Evolutionary conservation across 192 early-diverging fungal genomes (phyloP).

Genomic region (Globomyces pollinis-pini): DNA sequence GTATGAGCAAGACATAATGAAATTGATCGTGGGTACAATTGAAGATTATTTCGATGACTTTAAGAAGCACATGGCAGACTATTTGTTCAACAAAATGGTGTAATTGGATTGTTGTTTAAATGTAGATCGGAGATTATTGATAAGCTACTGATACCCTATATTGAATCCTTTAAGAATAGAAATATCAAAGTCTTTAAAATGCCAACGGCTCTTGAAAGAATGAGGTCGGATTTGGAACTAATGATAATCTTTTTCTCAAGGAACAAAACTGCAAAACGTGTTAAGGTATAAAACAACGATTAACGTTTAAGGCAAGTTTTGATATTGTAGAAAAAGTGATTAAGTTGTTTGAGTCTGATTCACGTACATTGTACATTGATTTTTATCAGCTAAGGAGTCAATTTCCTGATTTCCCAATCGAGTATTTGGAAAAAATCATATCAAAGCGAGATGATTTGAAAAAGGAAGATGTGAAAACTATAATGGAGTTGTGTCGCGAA

Average conservation of each 20-base stretch:
- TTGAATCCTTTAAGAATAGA: slow-evolving; percentile 80
- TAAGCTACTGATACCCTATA: slow-evolving; percentile 70
- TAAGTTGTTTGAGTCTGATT: slow-evolving; percentile 68
- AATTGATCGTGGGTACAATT: slow-evolving; percentile 82
- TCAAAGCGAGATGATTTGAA: slow-evolving; percentile 87
- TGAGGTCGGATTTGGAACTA: slow-evolving; percentile 63
- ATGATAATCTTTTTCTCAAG: slow-evolving; percentile 71
- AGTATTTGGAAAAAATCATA: slow-evolving; percentile 86
- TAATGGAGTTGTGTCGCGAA: slow-evolving; percentile 71
- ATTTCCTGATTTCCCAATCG: slow-evolving; percentile 87
- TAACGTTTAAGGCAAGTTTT: slow-evolving; percentile 68
- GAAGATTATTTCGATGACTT: slow-evolving; percentile 92
- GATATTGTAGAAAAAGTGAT: slow-evolving; percentile 78
- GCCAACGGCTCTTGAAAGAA: slow-evolving; percentile 57
- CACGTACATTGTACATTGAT: slow-evolving; percentile 82
- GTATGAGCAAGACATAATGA: slow-evolving; percentile 87
- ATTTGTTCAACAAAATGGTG: slow-evolving; percentile 79
- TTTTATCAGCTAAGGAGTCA: slow-evolving; percentile 83
- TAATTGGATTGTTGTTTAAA: no score
- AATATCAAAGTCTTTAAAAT: slow-evolving; percentile 66
- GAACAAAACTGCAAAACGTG: slow-evolving; percentile 63
- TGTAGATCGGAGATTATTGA: slow-evolving; percentile 84
- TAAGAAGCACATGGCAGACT: slow-evolving; percentile 74
- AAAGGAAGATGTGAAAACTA: slow-evolving; percentile 69
- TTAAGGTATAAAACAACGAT: no score